Evolutionary conservation across 2,329 filamentous ascomycete species (phyloP).

Genomic region (Zasmidium cellare): DNA sequence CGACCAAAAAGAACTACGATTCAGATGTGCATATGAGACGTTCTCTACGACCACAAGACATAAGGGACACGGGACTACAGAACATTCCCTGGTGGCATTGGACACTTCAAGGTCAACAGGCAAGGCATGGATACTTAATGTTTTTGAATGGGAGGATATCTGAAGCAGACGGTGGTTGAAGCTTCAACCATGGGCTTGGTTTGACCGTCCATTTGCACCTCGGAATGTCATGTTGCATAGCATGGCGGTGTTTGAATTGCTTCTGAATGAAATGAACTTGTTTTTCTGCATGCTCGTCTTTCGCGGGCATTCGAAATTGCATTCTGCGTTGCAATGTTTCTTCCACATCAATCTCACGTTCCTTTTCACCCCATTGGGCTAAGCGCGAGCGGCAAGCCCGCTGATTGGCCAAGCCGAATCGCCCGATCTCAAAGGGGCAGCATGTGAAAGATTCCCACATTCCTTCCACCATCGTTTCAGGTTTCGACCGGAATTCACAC

Average conservation of each 20-base stretch:
- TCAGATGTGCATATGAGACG: background rate
- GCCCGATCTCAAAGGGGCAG: background rate
- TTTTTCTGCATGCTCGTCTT: background rate
- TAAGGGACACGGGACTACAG: background rate
- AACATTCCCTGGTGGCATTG: background rate
- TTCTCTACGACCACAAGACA: background rate
- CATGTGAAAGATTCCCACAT: background rate
- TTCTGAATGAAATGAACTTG: background rate
- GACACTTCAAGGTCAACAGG: background rate
- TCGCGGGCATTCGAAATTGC: background rate
- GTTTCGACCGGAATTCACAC: background rate
- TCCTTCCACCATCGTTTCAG: background rate
- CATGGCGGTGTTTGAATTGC: background rate
- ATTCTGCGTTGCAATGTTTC: background rate
- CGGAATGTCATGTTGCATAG: background rate
- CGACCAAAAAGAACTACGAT: background rate
- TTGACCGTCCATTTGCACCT: background rate
- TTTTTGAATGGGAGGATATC: background rate
- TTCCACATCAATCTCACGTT: background rate
- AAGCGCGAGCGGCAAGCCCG: background rate
- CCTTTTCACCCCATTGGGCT: background rate
- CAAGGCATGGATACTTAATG: background rate
- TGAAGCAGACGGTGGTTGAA: background rate
- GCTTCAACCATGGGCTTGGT: background rate
- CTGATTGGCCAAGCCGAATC: background rate